A percentile compares a stretch with the other conserved stretches of the same genome.
Conservation (phyloP, 306 rosid genomes). For the Pterocarpus macrocarpus region DNA sequence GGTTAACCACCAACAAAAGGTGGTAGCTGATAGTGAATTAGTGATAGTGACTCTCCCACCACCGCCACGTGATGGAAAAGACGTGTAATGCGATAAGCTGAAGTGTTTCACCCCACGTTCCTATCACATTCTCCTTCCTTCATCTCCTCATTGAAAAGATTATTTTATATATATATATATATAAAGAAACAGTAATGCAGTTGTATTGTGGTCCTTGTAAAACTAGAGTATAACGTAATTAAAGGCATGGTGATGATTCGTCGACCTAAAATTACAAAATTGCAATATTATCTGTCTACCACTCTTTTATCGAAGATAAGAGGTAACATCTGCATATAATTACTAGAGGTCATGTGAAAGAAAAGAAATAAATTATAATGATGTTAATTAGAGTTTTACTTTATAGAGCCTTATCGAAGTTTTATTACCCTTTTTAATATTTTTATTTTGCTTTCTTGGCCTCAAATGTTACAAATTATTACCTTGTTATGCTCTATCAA, state of each 20-base stretch:
- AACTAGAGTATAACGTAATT: background rate
- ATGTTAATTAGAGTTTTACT: background rate
- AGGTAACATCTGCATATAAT: background rate
- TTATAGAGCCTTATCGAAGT: background rate
- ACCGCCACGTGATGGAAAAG: slow-evolving; percentile 25
- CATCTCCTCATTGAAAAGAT: background rate
- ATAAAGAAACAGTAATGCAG: background rate
- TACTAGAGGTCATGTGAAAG: background rate
- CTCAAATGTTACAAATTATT: too few species aligned
- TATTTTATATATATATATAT: too few species aligned
- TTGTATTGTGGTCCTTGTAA: background rate
- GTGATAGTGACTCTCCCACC: slow-evolving; percentile 30
- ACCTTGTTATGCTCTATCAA: too few species aligned
- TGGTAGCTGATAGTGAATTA: slow-evolving; percentile 1
- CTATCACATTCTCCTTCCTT: background rate
- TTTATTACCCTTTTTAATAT: too few species aligned
- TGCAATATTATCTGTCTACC: background rate
- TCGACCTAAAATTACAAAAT: too few species aligned
- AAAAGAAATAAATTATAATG: too few species aligned
- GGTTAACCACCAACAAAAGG: slow-evolving; percentile 44
- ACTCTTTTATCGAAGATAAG: background rate
- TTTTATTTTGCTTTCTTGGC: too few species aligned
- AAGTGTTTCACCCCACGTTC: background rate
- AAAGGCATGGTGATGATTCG: too few species aligned
- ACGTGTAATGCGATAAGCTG: slow-evolving; percentile 25